phyloP scores from a whole-genome alignment of 2,329 filamentous ascomycete genomes.

The Biscogniauxia marginata region DNA sequence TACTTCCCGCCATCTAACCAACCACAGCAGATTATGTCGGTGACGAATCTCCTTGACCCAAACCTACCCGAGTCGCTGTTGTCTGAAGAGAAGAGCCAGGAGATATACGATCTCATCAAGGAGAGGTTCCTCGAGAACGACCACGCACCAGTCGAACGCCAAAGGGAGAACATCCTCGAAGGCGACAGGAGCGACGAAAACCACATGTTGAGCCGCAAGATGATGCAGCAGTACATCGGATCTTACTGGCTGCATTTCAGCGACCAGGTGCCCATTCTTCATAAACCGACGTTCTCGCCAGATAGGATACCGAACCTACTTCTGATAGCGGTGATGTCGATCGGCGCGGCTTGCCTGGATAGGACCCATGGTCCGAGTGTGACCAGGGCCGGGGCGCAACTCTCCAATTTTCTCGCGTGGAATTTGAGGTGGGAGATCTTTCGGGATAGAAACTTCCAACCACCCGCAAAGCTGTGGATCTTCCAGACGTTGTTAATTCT shows the following conservation, averaged over 20 bases:
- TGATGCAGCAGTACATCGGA: slow-evolving; percentile 93
- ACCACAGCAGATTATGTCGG: slow-evolving; percentile 81
- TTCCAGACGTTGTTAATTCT: slow-evolving; percentile 88
- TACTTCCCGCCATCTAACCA: slow-evolving; percentile 56
- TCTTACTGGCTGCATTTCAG: slow-evolving; percentile 97
- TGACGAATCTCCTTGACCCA: slow-evolving; percentile 80
- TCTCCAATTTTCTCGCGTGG: slow-evolving; percentile 89
- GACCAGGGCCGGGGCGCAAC: slow-evolving; percentile 72
- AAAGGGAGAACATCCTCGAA: slow-evolving; percentile 74
- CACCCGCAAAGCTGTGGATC: slow-evolving; percentile 92
- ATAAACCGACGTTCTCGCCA: slow-evolving; percentile 89
- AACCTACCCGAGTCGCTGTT: slow-evolving; percentile 76
- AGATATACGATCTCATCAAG: slow-evolving; percentile 79
- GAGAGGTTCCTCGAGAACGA: slow-evolving; percentile 79
- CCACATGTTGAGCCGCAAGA: slow-evolving; percentile 76
- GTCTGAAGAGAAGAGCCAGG: slow-evolving; percentile 82
- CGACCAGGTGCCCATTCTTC: slow-evolving; percentile 88
- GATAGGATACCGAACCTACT: slow-evolving; percentile 83
- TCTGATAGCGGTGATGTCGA: slow-evolving; percentile 84
- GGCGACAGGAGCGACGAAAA: slow-evolving; percentile 68
- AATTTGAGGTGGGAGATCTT: slow-evolving; percentile 96
- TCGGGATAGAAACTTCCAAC: slow-evolving; percentile 83
- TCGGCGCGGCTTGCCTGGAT: slow-evolving; percentile 87
- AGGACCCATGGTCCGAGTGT: slow-evolving; percentile 73
- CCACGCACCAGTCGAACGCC: slow-evolving; percentile 68